Evolutionary conservation across 2,329 filamentous ascomycete species (phyloP).

Genomic region (Aspergillus transmontanensis): DNA sequence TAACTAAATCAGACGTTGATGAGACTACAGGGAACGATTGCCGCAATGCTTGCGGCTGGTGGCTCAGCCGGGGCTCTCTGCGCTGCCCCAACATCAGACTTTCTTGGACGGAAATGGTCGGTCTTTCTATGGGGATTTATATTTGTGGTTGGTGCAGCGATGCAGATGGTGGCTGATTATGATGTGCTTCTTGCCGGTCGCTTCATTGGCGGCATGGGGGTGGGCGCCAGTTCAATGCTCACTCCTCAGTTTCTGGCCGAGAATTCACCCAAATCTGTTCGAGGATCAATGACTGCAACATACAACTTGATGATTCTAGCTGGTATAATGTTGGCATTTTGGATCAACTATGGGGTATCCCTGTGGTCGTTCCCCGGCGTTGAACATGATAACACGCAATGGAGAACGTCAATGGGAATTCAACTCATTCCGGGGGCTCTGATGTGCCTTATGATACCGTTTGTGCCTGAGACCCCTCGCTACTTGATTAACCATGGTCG

Average conservation of each 20-base stretch:
- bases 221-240: background rate
- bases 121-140: background rate
- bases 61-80: background rate
- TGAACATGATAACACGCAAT: background rate
- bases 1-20: too few relatives aligned
- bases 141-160: background rate
- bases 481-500: background rate
- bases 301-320: background rate
- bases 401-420: background rate
- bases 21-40: background rate
- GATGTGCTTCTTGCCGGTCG: background rate
- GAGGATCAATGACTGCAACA: background rate
- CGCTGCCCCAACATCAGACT: background rate
- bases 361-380: background rate
- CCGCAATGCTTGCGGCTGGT: background rate
- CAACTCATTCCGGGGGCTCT: background rate
- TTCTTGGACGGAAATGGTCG: background rate
- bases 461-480: background rate
- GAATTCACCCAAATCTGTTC: background rate
- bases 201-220: background rate
- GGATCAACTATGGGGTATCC: background rate
- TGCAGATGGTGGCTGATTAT: background rate
- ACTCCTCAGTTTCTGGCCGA: background rate
- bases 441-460: background rate
- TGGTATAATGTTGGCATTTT: background rate